phyloP scores from a whole-genome alignment of 345 rosid genomes.

The Corymbia maculata region DNA sequence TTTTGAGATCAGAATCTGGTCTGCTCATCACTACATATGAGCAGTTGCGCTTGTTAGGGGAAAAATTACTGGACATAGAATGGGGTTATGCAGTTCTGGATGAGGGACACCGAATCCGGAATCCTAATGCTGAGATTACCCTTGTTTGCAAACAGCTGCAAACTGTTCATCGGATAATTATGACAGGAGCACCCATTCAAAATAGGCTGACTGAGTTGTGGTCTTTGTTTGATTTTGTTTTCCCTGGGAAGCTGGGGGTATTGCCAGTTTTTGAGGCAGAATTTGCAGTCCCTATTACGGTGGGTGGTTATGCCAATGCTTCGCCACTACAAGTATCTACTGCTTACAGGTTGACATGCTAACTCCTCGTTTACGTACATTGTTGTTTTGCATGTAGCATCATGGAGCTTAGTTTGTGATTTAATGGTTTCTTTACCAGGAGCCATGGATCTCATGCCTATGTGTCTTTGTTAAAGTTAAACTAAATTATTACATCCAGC shows the following conservation, averaged over 20 bases:
- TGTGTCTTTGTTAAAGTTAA: not conserved
- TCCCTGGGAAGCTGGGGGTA: slow-evolving; percentile 96
- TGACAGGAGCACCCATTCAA: slow-evolving; percentile 99
- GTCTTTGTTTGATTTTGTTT: slow-evolving; percentile 98
- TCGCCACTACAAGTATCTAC: slow-evolving; percentile 97
- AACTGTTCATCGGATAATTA: slow-evolving; percentile 86
- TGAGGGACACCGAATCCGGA: slow-evolving; percentile 96
- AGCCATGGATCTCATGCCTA: not conserved
- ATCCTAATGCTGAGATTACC: slow-evolving; percentile 90
- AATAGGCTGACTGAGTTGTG: slow-evolving; percentile 86
- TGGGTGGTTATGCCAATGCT: slow-evolving; percentile 98
- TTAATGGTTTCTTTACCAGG: not conserved
- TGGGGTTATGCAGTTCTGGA: slow-evolving; percentile 97
- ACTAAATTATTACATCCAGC: not conserved
- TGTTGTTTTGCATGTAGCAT: not conserved
- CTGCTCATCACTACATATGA: slow-evolving; percentile 90
- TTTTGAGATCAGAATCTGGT: slow-evolving; percentile 67
- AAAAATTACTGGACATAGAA: slow-evolving; percentile 68
- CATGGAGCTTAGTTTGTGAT: not conserved
- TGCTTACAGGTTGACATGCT: slow-evolving; percentile 63
- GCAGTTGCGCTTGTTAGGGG: slow-evolving; percentile 84
- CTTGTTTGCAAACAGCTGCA: slow-evolving; percentile 94
- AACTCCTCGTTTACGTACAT: not conserved
- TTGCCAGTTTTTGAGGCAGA: slow-evolving; percentile 97
- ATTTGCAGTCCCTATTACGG: slow-evolving; percentile 89